These are phyloP conservation scores for Chalaropsis ovoidea DNA, from an alignment of 2,329 filamentous ascomycete genomes.

Conservation along the genomic window DNA sequence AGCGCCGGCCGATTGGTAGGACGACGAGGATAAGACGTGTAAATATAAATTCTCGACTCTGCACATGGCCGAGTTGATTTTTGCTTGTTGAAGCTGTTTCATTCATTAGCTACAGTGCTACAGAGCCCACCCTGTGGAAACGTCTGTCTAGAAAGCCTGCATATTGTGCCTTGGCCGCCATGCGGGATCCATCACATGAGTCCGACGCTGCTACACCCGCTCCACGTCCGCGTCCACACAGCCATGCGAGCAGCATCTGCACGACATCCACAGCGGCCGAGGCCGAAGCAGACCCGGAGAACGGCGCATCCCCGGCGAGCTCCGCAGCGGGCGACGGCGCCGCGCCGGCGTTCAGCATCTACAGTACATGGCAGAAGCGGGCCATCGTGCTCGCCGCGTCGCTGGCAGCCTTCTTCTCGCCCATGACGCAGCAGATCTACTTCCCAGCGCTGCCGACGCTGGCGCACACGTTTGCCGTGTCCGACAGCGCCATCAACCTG, in stretches of 20 bases:
- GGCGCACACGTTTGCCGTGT: slow-evolving; percentile 40
- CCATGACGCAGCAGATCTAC: slow-evolving; percentile 43
- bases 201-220: too few relatives aligned
- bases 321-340: too few relatives aligned
- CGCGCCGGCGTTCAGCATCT: slow-evolving; percentile 33
- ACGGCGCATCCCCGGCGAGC: too few relatives aligned
- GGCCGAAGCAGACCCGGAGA: too few relatives aligned
- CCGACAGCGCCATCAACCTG: slow-evolving; percentile 38
- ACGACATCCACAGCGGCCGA: too few relatives aligned
- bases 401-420: slow-evolving; percentile 38
- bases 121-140: too few relatives aligned
- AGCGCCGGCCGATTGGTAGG: not conserved
- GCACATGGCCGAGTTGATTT: too few relatives aligned
- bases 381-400: slow-evolving; percentile 36
- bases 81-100: not conserved
- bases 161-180: too few relatives aligned
- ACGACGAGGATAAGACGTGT: not conserved
- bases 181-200: too few relatives aligned
- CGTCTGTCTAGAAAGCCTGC: too few relatives aligned
- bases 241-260: too few relatives aligned
- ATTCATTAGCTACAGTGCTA: not conserved
- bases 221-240: too few relatives aligned
- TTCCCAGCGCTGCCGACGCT: slow-evolving; percentile 44
- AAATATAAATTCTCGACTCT: not conserved
- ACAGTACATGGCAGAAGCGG: slow-evolving; percentile 36